phyloP scores from a whole-genome alignment of 371 early-diverging fungal genomes.

The Mortierella sp. region DNA sequence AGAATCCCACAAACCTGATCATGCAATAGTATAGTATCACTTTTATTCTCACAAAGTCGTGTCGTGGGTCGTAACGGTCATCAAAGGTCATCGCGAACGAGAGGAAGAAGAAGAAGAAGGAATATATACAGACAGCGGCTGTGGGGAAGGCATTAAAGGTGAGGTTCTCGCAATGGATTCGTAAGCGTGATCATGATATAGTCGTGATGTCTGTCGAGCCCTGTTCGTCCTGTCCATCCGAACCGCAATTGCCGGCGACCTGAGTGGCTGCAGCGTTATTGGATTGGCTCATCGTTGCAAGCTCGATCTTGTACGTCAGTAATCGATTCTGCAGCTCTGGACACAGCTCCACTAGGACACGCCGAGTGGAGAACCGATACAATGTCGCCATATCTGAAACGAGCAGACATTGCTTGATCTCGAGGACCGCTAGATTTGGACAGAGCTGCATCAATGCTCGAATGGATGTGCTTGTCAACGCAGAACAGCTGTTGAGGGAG shows the following conservation, averaged over 20 bases:
- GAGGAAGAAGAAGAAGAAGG: no score
- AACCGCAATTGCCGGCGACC: not conserved
- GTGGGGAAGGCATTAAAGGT: no score
- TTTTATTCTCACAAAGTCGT: no score
- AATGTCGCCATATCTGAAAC: slow-evolving; percentile 49
- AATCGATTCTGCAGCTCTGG: slow-evolving; percentile 43
- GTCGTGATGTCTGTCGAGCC: slow-evolving; percentile 1
- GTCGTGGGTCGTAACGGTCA: no score
- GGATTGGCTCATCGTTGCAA: slow-evolving; percentile 40
- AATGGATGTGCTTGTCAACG: slow-evolving; percentile 62
- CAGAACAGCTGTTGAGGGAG: slow-evolving; percentile 68
- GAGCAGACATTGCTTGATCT: slow-evolving; percentile 66
- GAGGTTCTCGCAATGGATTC: no score
- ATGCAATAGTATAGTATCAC: no score
- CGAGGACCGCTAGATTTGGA: slow-evolving; percentile 65
- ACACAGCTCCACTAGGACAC: slow-evolving; percentile 49
- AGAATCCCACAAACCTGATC: slow-evolving; percentile 1
- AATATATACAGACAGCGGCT: no score
- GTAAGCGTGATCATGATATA: not conserved
- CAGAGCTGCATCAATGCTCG: slow-evolving; percentile 60
- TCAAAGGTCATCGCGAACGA: no score
- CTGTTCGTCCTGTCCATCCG: not conserved
- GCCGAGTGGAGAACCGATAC: slow-evolving; percentile 39
- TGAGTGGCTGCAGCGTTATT: slow-evolving; percentile 15
- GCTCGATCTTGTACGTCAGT: slow-evolving; percentile 41